These are phyloP conservation scores for Aschersonia sp. DNA, from an alignment of 2,329 filamentous ascomycete genomes.

Conservation along the genomic window DNA sequence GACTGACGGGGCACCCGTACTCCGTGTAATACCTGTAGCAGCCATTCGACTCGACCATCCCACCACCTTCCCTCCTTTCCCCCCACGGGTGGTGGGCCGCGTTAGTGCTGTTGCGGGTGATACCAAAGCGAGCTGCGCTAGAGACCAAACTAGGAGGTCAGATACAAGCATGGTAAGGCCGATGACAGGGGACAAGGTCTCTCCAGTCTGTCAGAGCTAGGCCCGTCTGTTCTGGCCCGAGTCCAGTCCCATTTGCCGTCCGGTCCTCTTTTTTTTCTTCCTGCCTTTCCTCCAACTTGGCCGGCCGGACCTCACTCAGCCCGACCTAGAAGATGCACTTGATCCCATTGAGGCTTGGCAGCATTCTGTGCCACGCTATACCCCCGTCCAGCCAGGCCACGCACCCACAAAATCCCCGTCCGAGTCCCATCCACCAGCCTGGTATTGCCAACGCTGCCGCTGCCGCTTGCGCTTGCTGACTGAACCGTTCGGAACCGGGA, in stretches of 20 bases:
- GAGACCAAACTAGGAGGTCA: not conserved
- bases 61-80: not conserved
- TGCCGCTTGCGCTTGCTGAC: not conserved
- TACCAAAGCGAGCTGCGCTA: not conserved
- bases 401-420: not conserved
- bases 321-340: not conserved
- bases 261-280: not conserved
- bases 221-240: not conserved
- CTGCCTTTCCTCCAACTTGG: not conserved
- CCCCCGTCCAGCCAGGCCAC: slow-evolving; percentile 2
- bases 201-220: not conserved
- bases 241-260: not conserved
- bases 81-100: not conserved
- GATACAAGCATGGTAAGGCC: not conserved
- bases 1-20: no score
- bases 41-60: not conserved
- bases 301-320: not conserved
- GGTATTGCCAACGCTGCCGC: no score
- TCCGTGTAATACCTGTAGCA: no score
- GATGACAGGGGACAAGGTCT: not conserved
- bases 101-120: not conserved
- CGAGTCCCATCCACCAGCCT: not conserved
- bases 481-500: not conserved
- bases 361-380: slow-evolving; percentile 6
- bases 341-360: slow-evolving; percentile 1